Percentiles rank a stretch among this genome's conserved stretches.
Conservation (phyloP, 1,284 basidiomycete species). For the Amylostereum chailletii region DNA sequence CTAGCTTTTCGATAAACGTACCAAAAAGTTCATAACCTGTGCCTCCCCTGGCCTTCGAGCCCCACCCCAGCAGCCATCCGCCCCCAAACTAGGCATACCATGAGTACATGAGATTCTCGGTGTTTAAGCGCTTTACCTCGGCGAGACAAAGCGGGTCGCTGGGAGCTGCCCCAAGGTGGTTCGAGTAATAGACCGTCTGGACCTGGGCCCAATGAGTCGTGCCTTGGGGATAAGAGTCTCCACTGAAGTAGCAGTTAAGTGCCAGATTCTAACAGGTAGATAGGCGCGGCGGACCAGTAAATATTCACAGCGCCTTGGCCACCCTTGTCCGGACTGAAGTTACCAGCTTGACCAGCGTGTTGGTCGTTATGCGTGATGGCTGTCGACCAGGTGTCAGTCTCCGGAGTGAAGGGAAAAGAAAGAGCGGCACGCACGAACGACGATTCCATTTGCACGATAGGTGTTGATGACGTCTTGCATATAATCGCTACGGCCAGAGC, state of each 20-base stretch:
- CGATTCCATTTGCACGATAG: constrained; percentile 37
- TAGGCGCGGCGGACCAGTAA: constrained; percentile 27
- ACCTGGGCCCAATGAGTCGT: constrained; percentile 35
- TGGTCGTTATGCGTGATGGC: constrained; percentile 41
- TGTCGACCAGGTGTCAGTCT: constrained; percentile 11
- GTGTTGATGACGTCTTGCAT: constrained; percentile 42
- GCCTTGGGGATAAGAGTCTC: constrained; percentile 43
- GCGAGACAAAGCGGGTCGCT: constrained; percentile 41
- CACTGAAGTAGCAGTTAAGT: constrained; percentile 19
- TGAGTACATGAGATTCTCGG: neutral
- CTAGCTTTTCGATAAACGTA: constrained; percentile 23
- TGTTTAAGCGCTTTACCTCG: constrained; percentile 25
- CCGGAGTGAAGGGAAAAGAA: neutral
- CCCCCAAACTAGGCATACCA: constrained; percentile 31
- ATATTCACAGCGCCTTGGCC: constrained; percentile 37
- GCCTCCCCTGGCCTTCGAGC: constrained; percentile 26
- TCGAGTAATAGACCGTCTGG: constrained; percentile 36
- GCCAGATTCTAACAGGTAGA: neutral
- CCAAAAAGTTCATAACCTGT: constrained; percentile 43
- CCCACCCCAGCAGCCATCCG: constrained; percentile 38
- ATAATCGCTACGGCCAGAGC: constrained; percentile 29
- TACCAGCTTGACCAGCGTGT: constrained; percentile 29
- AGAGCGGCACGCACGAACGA: constrained; percentile 29
- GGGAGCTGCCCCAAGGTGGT: constrained; percentile 31
- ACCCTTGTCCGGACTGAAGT: constrained; percentile 37